Base-by-base conservation (phyloP, 108 stramenopile genomes). In the Skeletonema menzelii region DNA sequence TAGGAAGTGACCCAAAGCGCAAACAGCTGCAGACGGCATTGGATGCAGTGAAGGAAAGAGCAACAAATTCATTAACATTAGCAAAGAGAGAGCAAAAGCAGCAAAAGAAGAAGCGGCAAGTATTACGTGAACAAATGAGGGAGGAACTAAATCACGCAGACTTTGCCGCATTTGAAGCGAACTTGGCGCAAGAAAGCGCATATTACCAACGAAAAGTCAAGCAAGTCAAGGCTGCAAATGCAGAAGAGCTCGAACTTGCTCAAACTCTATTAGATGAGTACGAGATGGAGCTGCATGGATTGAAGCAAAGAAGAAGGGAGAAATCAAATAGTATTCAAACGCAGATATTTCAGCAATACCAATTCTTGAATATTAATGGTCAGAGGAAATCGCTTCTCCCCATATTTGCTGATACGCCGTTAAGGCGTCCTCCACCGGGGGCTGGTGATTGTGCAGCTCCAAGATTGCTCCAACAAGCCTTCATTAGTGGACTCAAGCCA, bases 391-490 rank as follows among this genome's bases (percentile, higher is more conserved):
- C 72, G 3, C 40, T 65, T 1, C 19, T 73, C 13, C 46, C 26
- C 19, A 65, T 72, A 15, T 72, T 72, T 42, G 35, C 35, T 8
- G 27, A 63, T 13, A 72, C 71, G 14, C 26, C 63, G 15, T 35
- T 72, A 4, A 3, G 14, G n/a, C 26, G 28, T 10, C 72, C 72
- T 8, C 72, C 72, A 0, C 22, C 47, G n/a, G 72, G 72, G 8
- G 53, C 72, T 4, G 72, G 72, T 0, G 72, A 73, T 53, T 73
- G 72, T 31, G 63, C 64, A 19, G 72, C 72, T n/a, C 65, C 64
- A 26, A 73, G 64, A 65, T 35, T 73, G 11, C 65, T 73, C 12
- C 72, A 73, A 34, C 24, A 65, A 17, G 72, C 72, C 63, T 73
- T 65, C 58, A 20, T 27, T 1, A 65, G 55, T 19, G 72, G 72